Conservation (phyloP, 768 basidiomycete species). For the Naganishia randhawae region DNA sequence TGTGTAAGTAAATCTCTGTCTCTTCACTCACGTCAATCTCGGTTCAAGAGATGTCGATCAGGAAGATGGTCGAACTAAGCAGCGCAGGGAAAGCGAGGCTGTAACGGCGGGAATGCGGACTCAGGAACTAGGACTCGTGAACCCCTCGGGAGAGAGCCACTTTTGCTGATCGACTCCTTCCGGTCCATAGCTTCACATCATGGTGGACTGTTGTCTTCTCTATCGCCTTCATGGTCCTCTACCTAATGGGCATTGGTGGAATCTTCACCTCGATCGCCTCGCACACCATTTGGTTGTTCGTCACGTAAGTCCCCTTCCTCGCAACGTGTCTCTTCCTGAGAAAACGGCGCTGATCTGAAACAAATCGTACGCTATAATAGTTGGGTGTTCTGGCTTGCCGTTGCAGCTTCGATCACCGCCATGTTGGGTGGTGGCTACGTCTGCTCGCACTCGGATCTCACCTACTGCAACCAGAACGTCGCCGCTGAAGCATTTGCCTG, state of each 20-base stretch:
- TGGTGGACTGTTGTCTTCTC: slow-evolving; percentile 51
- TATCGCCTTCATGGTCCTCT: slow-evolving; percentile 41
- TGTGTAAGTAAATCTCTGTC: slow-evolving; percentile 31
- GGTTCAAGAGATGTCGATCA: neutral
- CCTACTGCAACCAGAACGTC: slow-evolving; percentile 50
- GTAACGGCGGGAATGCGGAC: no score
- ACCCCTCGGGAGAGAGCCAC: no score
- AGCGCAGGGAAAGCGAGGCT: no score
- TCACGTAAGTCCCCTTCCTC: slow-evolving; percentile 42
- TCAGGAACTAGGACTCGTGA: no score
- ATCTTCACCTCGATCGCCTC: slow-evolving; percentile 42
- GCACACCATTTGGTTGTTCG: slow-evolving; percentile 40
- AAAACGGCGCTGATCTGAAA: neutral
- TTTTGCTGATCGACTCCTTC: no score
- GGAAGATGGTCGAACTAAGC: neutral
- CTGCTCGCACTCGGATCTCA: slow-evolving; percentile 34
- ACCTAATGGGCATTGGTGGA: slow-evolving; percentile 35
- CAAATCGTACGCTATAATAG: slow-evolving; percentile 25
- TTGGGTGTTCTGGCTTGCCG: slow-evolving; percentile 50
- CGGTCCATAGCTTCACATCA: slow-evolving; percentile 40
- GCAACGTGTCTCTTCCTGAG: neutral
- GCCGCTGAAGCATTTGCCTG: slow-evolving; percentile 51
- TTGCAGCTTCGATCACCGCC: slow-evolving; percentile 42
- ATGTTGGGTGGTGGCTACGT: slow-evolving; percentile 44
- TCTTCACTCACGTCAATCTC: neutral